Conservation (phyloP, 2,329 filamentous ascomycete genomes). For the Fonsecaea nubica region DNA sequence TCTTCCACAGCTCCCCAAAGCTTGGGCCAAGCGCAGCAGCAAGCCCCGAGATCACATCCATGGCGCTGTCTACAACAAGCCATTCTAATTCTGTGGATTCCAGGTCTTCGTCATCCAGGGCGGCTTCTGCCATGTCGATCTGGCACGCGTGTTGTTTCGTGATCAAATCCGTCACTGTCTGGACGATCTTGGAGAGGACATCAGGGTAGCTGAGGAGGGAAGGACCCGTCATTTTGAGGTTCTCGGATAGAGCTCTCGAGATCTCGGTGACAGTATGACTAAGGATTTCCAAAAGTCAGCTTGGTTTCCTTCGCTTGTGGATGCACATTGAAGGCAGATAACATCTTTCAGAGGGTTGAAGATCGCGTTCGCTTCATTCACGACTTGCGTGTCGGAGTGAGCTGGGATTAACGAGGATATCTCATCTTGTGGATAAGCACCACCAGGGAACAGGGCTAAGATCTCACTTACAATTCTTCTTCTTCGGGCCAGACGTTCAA, state of each 20-base stretch:
- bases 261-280: slow-evolving; percentile 92
- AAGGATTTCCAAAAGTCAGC: slow-evolving; percentile 51
- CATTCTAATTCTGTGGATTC: slow-evolving; percentile 97
- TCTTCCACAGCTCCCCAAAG: slow-evolving; percentile 90
- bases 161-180: slow-evolving; percentile 77
- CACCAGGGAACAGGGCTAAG: slow-evolving; percentile 32
- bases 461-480: slow-evolving; percentile 80
- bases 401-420: slow-evolving; percentile 93
- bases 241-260: slow-evolving; percentile 89
- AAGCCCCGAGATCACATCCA: slow-evolving; percentile 87
- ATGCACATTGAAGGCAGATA: slow-evolving; percentile 23
- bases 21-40: slow-evolving; percentile 79
- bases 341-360: slow-evolving; percentile 53
- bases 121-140: slow-evolving; percentile 83
- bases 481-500: slow-evolving; percentile 88
- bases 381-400: slow-evolving; percentile 93
- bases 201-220: slow-evolving; percentile 74
- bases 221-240: slow-evolving; percentile 88
- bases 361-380: slow-evolving; percentile 89
- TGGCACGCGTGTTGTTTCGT: slow-evolving; percentile 93
- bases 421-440: slow-evolving; percentile 73
- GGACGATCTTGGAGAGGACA: slow-evolving; percentile 76
- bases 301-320: slow-evolving; percentile 35
- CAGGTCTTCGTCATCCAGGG: slow-evolving; percentile 72
- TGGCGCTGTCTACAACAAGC: slow-evolving; percentile 91